Percentiles rank a stretch among this genome's conserved stretches.
Evolutionary conservation across 805 yeast genomes (phyloP).

Genomic region (Candida piceae): DNA sequence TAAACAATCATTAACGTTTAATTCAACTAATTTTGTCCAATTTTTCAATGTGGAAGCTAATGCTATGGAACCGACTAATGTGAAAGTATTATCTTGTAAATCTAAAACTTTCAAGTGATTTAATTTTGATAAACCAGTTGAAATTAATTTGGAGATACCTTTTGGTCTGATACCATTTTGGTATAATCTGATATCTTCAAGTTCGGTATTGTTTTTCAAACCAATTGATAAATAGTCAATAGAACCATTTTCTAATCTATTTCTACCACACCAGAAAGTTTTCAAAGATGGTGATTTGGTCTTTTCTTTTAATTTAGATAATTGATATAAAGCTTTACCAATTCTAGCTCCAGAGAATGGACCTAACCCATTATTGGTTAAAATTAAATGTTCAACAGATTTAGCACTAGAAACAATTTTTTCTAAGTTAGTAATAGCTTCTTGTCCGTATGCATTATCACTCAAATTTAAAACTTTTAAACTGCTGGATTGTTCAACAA

Average conservation of each 20-base stretch:
- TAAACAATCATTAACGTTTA: slow-evolving; percentile 85
- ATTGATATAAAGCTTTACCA: slow-evolving; percentile 74
- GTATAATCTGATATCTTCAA: slow-evolving; percentile 66
- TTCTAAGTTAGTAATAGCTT: slow-evolving; percentile 88
- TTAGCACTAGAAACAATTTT: slow-evolving; percentile 67
- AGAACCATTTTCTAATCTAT: slow-evolving; percentile 94
- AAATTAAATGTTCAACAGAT: slow-evolving; percentile 76
- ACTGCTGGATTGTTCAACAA: slow-evolving; percentile 62
- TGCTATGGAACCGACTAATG: slow-evolving; percentile 57
- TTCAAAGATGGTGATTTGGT: slow-evolving; percentile 42
- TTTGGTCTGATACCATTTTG: slow-evolving; percentile 97
- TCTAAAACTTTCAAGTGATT: slow-evolving; percentile 64
- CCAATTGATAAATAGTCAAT: slow-evolving; percentile 80
- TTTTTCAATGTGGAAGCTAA: slow-evolving; percentile 54
- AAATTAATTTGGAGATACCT: slow-evolving; percentile 74
- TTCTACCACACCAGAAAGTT: slow-evolving; percentile 94
- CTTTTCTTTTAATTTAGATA: slow-evolving; percentile 52
- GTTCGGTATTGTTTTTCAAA: slow-evolving; percentile 64
- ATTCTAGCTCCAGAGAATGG: slow-evolving; percentile 96
- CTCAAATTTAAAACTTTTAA: slow-evolving; percentile 75
- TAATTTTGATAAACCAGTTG: slow-evolving; percentile 64
- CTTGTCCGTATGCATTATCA: slow-evolving; percentile 96
- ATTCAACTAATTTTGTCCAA: slow-evolving; percentile 70
- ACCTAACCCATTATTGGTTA: slow-evolving; percentile 96
- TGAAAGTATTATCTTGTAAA: slow-evolving; percentile 93